Evolutionary conservation across 2,329 filamentous ascomycete species (phyloP).

Genomic region (Emmonsia crescens): DNA sequence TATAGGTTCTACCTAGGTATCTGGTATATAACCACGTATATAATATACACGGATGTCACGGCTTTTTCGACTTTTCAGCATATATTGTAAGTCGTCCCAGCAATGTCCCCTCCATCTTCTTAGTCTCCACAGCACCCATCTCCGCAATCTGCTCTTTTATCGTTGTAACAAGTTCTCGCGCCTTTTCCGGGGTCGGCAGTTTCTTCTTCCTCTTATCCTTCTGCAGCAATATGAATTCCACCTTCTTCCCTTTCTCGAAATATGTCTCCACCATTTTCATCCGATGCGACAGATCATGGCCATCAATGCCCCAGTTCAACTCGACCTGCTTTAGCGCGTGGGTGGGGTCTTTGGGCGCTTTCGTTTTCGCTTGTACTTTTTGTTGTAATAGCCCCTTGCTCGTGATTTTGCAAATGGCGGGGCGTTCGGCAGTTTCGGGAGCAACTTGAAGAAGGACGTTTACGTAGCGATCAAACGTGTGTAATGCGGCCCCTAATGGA

Average conservation of each 20-base stretch:
- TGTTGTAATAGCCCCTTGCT: constrained; percentile 43
- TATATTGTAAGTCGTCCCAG: constrained; percentile 28
- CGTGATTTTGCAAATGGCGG: constrained; percentile 62
- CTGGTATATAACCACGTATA: too few species aligned
- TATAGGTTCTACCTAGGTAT: too few species aligned
- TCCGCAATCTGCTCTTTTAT: constrained; percentile 38
- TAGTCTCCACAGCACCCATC: constrained; percentile 31
- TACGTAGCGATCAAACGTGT: constrained; percentile 37
- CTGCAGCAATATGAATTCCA: constrained; percentile 61
- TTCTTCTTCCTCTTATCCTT: constrained; percentile 48
- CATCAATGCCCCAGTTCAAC: constrained; percentile 75
- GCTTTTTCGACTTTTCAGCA: constrained; percentile 23
- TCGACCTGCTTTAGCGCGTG: constrained; percentile 62
- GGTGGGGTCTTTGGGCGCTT: constrained; percentile 31
- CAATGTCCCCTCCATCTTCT: constrained; percentile 32
- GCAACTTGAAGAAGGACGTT: constrained; percentile 43
- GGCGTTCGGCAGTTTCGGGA: constrained; percentile 19
- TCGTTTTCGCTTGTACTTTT: constrained; percentile 24
- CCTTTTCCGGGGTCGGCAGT: constrained; percentile 51
- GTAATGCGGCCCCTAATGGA: constrained; percentile 26
- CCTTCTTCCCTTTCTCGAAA: constrained; percentile 60
- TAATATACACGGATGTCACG: neutral
- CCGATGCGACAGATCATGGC: constrained; percentile 63
- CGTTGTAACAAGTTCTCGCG: constrained; percentile 44
- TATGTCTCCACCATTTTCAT: constrained; percentile 58